Evolutionary conservation across 139 green algal species (phyloP).

Genomic region (Axilococcus clingmanii): DNA sequence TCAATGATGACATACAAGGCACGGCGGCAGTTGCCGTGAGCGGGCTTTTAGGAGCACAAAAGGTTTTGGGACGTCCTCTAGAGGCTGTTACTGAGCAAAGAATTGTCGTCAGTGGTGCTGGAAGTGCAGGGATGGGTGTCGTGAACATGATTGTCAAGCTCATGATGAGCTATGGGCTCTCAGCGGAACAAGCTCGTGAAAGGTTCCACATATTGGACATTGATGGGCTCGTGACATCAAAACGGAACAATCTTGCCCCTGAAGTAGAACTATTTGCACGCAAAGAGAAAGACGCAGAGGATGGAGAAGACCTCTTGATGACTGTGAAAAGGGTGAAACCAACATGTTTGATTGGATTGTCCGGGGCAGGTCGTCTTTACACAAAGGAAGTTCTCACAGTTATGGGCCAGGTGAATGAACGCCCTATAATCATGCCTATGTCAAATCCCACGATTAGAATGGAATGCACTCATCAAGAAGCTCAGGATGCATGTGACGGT

Average conservation of each 20-base stretch:
- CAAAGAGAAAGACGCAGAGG: constrained; percentile 14
- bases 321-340: constrained; percentile 53
- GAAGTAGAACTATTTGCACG: constrained; percentile 62
- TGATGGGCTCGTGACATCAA: constrained; percentile 44
- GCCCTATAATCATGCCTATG: constrained; percentile 84
- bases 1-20: constrained; percentile 72
- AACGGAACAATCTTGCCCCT: constrained; percentile 21
- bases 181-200: constrained; percentile 30
- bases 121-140: constrained; percentile 61
- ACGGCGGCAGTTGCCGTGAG: constrained; percentile 48
- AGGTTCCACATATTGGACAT: constrained; percentile 66
- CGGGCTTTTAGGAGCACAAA: constrained; percentile 50
- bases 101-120: constrained; percentile 53
- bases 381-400: constrained; percentile 38
- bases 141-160: constrained; percentile 39
- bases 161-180: constrained; percentile 61
- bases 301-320: constrained; percentile 50
- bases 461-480: constrained; percentile 81
- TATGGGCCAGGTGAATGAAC: constrained; percentile 52
- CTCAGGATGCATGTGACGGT: constrained; percentile 25
- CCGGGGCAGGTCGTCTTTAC: constrained; percentile 54
- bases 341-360: constrained; percentile 74
- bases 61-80: constrained; percentile 17
- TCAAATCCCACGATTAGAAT: constrained; percentile 78
- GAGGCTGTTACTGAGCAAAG: constrained; percentile 47